Evolutionary conservation across 1,284 basidiomycete species (phyloP).

Genomic region (Boletus sp.): DNA sequence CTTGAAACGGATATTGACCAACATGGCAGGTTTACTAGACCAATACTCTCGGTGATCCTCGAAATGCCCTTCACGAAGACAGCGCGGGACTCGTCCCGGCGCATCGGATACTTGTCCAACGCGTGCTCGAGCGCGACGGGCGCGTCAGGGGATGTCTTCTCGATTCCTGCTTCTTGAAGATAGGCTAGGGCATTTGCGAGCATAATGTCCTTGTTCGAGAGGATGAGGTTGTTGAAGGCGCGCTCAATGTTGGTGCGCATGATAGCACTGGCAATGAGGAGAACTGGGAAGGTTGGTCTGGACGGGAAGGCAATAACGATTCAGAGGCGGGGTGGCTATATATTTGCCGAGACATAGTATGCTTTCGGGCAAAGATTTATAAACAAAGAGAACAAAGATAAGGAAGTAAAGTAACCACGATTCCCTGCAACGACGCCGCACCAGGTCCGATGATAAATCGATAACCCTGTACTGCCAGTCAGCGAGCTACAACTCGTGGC

Average conservation of each 20-base stretch:
- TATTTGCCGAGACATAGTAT: background rate
- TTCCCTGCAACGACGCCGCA: background rate
- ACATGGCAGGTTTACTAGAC: background rate
- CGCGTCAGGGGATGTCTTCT: constrained; percentile 4
- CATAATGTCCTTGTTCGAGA: constrained; percentile 6
- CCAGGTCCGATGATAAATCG: background rate
- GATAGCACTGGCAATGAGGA: background rate
- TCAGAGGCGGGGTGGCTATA: background rate
- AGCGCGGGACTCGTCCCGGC: background rate
- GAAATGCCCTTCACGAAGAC: background rate
- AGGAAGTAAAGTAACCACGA: background rate
- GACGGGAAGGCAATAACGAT: background rate
- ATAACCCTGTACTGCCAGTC: background rate
- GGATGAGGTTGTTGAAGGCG: constrained; percentile 8
- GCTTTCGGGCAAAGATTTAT: constrained; percentile 6
- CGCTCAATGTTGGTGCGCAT: constrained; percentile 19
- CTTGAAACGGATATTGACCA: background rate
- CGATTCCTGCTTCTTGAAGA: constrained; percentile 10
- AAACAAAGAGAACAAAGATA: background rate
- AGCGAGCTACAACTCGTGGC: background rate
- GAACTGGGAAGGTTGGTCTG: background rate
- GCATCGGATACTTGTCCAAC: constrained; percentile 9
- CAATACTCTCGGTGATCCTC: constrained; percentile 9
- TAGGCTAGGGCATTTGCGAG: constrained; percentile 12
- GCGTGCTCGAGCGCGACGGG: constrained; percentile 13